Evolutionary conservation across 495 filamentous ascomycete species (phyloP), one percentile per base, ranked within the genome.

Genomic region (Aspergillus steynii): DNA sequence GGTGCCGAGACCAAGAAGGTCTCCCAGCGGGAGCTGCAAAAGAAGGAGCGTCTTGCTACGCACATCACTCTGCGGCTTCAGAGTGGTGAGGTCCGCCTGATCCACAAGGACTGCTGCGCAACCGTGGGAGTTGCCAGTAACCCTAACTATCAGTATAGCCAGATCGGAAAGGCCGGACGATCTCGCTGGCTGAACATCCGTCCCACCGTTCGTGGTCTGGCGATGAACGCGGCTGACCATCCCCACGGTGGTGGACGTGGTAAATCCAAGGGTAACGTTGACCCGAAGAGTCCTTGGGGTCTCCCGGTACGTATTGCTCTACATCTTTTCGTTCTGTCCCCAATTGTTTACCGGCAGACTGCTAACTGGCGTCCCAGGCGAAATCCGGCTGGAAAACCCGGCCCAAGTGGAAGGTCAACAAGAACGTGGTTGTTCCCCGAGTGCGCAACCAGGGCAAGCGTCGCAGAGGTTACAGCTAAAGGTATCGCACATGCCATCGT

Each of bases 331-430:
- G 6, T 55, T 42, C 3, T 54, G 25, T 62, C 32, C 59, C 49
- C 4, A 50, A 42, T 61, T 34, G 32, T 50, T 67, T 75, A 62
- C 75, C 53, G 27, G 46, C 20, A 27, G 29, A 3, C 48, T 14
- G 57, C 29, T 55, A 42, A 42, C 37, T 42, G 37, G 37, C 37
- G 1, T 56, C 59, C 31, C 25, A 93, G 93, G 86, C 95, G 71
- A 99, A 99, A 85, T 89, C 89, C 66, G 95, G 95, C 47, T 98
- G 90, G 85, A 99, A 98, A 83, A 99, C 95, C 56, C 86, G 95
- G 61, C 86, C 85, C 61, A 83, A 83, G 68, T 80, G 82, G 76
- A 95, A 93, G 62, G 69, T 89, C 73, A 93, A 94, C 79, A 91
- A 88, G 71, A 91, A 86, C 70, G 89, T 96, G 55, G 89, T 96